phyloP scores from a whole-genome alignment of 371 early-diverging fungal genomes.

The Dentiscutata heterogama region DNA sequence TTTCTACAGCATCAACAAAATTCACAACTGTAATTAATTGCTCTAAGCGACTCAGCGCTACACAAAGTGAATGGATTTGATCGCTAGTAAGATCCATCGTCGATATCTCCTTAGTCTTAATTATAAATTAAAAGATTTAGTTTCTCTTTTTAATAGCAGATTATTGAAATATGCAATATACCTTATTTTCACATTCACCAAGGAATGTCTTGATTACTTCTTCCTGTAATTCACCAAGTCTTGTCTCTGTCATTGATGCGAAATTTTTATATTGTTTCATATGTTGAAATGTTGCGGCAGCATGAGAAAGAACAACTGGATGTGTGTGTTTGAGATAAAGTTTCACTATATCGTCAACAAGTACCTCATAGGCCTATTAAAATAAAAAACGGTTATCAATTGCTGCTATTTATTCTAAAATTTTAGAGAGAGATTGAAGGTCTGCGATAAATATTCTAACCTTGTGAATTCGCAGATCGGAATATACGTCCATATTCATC shows the following conservation, averaged over 20 bases:
- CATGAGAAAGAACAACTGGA: constrained; percentile 51
- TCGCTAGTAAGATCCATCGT: constrained; percentile 52
- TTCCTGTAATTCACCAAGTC: constrained; percentile 56
- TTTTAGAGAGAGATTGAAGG: neutral
- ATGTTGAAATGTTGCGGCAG: constrained; percentile 58
- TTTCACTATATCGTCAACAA: constrained; percentile 68
- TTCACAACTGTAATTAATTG: constrained; percentile 54
- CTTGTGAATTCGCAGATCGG: constrained; percentile 71
- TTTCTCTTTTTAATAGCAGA: neutral
- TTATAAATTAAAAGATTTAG: neutral
- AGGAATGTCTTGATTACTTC: constrained; percentile 57
- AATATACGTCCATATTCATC: constrained; percentile 70
- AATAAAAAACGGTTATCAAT: neutral
- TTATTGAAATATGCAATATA: neutral
- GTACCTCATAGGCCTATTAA: constrained; percentile 33
- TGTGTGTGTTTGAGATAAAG: constrained; percentile 66
- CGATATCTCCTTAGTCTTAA: constrained; percentile 53
- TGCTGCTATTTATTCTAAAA: neutral
- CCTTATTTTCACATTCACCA: constrained; percentile 54
- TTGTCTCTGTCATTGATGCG: constrained; percentile 52
- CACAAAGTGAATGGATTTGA: constrained; percentile 58
- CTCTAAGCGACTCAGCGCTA: constrained; percentile 57
- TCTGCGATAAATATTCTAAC: constrained; percentile 49
- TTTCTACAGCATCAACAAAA: constrained; percentile 55
- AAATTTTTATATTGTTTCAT: constrained; percentile 57